Evolutionary conservation across 495 filamentous ascomycete species (phyloP), one percentile per base, ranked within the genome.

Genomic region (Daldinia childiae): DNA sequence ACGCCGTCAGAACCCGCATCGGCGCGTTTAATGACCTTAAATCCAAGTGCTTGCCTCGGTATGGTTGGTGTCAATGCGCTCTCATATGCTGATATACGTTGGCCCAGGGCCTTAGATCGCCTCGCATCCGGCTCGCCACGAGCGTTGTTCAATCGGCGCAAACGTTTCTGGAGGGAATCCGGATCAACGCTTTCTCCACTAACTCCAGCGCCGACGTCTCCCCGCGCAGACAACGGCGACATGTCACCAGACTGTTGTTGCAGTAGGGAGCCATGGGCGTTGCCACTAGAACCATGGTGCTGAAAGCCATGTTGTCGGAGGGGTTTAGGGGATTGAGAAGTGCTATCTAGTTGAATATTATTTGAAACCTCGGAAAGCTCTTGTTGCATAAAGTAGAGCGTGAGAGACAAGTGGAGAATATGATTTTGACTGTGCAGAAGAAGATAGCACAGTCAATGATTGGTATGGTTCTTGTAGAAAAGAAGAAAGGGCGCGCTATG

Each of bases 331-430:
- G 80, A 76, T 74, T 75, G 79, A 71, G 76, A 78, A 75, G 77
- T 79, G 79, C 80, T 82, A 77, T 79, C 71, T 65, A 80, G 78
- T 73, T 78, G 77, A 69, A 79, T 82, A 74, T 83, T 85, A 83
- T 86, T 86, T 77, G 85, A 84, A 84, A 83, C 83, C 79, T 88
- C 85, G 79, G 84, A 81, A 75, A 86, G 85, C 88, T 91, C 90
- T 88, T 90, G 82, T 89, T 95, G 93, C 94, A 97, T 97, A 96
- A 90, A 97, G 83, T 82, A 78, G 79, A 79, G 80, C 81, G 68
- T 70, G 66, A 75, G 78, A 80, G 74, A 81, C 71, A 62, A 73
- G 76, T 72, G 65, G 64, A 62, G 58, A 62, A 60, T 56, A 64
- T 69, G 61, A 52, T 74, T 79, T 79, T 80, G 91, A 93, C 92